Evolutionary conservation across 1,284 basidiomycete species (phyloP), one percentile per base, ranked within the genome.

Genomic region (Austroboletus novae-zelandiae): DNA sequence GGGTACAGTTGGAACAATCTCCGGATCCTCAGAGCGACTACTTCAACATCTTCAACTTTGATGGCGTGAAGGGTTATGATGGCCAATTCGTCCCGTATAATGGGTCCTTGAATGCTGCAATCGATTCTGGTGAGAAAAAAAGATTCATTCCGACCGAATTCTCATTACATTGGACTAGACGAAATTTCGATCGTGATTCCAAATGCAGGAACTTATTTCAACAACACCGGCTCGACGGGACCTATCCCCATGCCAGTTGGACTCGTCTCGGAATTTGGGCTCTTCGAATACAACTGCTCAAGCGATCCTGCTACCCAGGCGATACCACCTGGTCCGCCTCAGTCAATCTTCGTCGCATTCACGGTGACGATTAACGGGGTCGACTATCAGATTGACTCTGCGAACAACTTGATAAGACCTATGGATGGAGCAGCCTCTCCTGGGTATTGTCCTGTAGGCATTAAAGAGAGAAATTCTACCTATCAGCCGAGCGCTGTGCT

Each of bases 51-150:
- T 62, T 67, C 39, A 36, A 14, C 13, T 57, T 70, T 13, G 65
- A 67, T 48, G 66, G 63, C 0, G 50, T 67, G 29, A 70, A 67
- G 27, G 66, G 68, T 6, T 69, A 65, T 14, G 57, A 70, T 32
- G 59, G 55, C 11, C 48, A 50, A 20, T 56, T 67, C 17, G 50
- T 67, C 23, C 63, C 67, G 10, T 64, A 39, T 27, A 17, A 32
- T 4, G 53, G 47, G 36, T 42, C 11, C 11, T 34, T 64, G 40
- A 63, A 29, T n/a, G 63, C 56, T 18, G 52, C 57, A 15, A 57
- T 60, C 25, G 53, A 66, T 47, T 62, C 63, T 20, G 36, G 61
- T 67, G 35, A 54, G 65, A 29, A 48, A 14, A 15, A 18, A 9
- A 13, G 4, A 1, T 42, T 18, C 2, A 15, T 36, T 17, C 20